A percentile compares a stretch with the other conserved stretches of the same genome.
These are phyloP conservation scores for Lactifluus pinguis DNA, from an alignment of 768 basidiomycete genomes.

Conservation along the genomic window DNA sequence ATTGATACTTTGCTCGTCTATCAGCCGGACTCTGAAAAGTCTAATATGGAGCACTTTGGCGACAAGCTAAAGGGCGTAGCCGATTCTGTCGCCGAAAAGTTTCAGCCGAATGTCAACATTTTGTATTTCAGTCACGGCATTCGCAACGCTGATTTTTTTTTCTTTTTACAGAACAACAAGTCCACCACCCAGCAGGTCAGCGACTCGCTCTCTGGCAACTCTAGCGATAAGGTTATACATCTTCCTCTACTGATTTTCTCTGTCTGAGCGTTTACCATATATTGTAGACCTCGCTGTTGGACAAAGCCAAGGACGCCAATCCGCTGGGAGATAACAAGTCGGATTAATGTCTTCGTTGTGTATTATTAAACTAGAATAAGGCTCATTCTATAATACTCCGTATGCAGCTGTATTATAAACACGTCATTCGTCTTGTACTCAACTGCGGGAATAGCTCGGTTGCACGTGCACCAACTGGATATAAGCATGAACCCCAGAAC, in stretches of 20 bases:
- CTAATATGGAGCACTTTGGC: not conserved
- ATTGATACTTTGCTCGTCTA: not conserved
- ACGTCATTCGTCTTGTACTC: no score
- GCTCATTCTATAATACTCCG: not conserved
- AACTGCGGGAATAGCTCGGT: no score
- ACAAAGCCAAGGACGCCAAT: not conserved
- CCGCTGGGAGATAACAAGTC: not conserved
- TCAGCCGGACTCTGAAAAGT: slow-evolving; percentile 6
- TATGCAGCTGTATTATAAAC: not conserved
- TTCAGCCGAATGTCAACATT: not conserved
- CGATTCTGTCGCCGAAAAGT: not conserved
- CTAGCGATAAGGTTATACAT: not conserved
- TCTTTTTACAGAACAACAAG: not conserved
- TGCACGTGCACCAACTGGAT: no score
- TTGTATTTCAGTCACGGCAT: not conserved
- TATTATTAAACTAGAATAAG: not conserved
- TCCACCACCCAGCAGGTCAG: not conserved
- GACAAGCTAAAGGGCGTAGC: not conserved
- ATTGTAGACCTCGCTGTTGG: not conserved
- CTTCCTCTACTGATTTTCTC: not conserved
- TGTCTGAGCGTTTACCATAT: not conserved
- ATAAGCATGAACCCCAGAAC: no score
- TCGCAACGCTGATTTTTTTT: not conserved
- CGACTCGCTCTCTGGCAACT: not conserved
- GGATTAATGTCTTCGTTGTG: not conserved